phyloP scores from a whole-genome alignment of 176 grass and related monocot genomes.

The Phragmites australis region DNA sequence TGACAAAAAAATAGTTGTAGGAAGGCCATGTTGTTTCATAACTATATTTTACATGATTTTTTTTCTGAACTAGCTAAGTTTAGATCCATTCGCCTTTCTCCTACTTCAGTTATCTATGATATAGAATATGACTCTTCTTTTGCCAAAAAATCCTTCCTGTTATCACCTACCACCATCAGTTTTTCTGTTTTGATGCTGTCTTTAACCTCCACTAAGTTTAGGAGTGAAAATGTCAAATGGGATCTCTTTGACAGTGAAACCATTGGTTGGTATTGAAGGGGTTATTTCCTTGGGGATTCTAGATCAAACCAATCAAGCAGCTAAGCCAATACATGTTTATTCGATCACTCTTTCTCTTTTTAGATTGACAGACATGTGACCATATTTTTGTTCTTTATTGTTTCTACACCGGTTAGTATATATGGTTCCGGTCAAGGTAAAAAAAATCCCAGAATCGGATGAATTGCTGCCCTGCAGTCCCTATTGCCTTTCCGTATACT shows the following conservation, averaged over 20 bases:
- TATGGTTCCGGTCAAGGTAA: background rate
- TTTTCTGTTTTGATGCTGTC: background rate
- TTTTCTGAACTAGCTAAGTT: background rate
- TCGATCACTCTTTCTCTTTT: background rate
- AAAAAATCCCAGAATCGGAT: background rate
- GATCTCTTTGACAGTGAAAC: background rate
- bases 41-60: background rate
- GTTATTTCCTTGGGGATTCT: background rate
- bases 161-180: background rate
- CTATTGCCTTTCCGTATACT: background rate
- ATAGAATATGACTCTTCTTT: background rate
- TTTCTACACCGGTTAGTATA: background rate
- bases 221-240: background rate
- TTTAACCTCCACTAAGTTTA: background rate
- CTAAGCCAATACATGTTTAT: background rate
- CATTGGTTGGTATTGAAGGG: background rate
- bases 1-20: no score
- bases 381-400: background rate
- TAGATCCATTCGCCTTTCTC: background rate
- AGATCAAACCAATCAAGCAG: background rate
- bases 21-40: background rate
- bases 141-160: background rate
- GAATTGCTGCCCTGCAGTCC: background rate
- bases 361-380: background rate
- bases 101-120: background rate